Conservation (phyloP, 495 filamentous ascomycete genomes). For the Hypoxylon lienhwacheense region DNA sequence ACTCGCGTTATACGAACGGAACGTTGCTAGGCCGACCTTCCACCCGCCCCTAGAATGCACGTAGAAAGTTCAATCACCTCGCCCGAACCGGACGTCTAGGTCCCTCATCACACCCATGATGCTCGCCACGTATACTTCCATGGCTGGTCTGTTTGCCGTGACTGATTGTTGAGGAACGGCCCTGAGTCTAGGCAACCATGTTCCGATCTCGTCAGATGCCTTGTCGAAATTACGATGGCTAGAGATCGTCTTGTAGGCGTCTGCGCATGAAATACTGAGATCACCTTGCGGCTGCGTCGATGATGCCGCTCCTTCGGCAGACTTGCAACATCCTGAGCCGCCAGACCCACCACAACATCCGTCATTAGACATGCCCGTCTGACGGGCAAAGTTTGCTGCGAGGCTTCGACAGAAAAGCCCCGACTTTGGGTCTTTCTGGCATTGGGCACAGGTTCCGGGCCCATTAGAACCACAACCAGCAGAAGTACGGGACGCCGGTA, state of each 20-base stretch:
- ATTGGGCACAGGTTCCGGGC: constrained; percentile 80
- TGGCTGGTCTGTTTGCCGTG: constrained; percentile 55
- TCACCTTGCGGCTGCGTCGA: constrained; percentile 11
- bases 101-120: constrained; percentile 83
- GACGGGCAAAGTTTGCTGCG: constrained; percentile 62
- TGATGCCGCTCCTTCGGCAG: constrained; percentile 10
- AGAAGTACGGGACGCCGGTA: constrained; percentile 19
- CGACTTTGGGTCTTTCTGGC: constrained; percentile 73
- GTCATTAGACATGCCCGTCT: constrained; percentile 37
- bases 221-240: constrained; percentile 78
- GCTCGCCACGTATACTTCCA: constrained; percentile 83
- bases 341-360: constrained; percentile 49
- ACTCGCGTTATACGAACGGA: neutral
- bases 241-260: constrained; percentile 79
- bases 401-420: constrained; percentile 85
- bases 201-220: constrained; percentile 72
- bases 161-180: constrained; percentile 50
- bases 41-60: neutral
- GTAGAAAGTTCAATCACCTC: constrained; percentile 27
- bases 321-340: constrained; percentile 40
- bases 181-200: constrained; percentile 74
- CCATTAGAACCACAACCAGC: constrained; percentile 63
- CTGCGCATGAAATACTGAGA: constrained; percentile 65
- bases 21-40: constrained; percentile 1
- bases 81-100: constrained; percentile 77